phyloP scores from a whole-genome alignment of 2,329 filamentous ascomycete genomes.

The Pseudopithomyces maydicus region DNA sequence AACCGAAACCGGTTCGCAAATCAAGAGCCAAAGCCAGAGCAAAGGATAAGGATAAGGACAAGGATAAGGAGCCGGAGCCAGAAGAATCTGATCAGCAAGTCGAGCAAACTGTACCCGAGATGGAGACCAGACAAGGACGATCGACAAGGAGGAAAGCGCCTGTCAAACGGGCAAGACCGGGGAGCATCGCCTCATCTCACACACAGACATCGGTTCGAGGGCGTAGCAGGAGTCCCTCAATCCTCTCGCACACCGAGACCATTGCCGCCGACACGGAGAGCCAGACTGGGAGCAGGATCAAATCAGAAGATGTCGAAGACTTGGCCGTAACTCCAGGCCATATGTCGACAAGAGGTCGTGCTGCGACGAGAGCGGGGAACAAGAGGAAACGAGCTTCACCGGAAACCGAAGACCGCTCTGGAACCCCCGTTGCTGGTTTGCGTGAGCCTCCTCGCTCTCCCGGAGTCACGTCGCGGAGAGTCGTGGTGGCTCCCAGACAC shows the following conservation, averaged over 20 bases:
- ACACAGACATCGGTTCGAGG: conserved; percentile 51
- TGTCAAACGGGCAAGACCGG: conserved; percentile 36
- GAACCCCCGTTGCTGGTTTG: conserved; percentile 22
- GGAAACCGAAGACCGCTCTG: conserved; percentile 37
- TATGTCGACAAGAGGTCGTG: conserved; percentile 38
- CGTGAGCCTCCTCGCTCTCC: too few relatives aligned
- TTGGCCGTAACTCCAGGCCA: conserved; percentile 32
- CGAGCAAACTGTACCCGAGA: conserved; percentile 30
- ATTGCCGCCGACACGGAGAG: conserved; percentile 48
- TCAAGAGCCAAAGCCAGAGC: conserved; percentile 29
- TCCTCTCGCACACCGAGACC: conserved; percentile 52
- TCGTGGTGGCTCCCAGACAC: conserved; percentile 53
- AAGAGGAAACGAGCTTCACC: conserved; percentile 51
- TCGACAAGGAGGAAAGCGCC: conserved; percentile 36
- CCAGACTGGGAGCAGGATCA: conserved; percentile 47
- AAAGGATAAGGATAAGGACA: conserved; percentile 31
- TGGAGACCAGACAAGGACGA: conserved; percentile 35
- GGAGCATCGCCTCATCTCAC: conserved; percentile 54
- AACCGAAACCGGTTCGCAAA: conserved; percentile 31
- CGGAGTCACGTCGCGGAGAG: conserved; percentile 17
- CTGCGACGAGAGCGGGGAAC: conserved; percentile 28
- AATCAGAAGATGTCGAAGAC: conserved; percentile 51
- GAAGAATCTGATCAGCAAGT: conserved; percentile 11
- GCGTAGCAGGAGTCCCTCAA: conserved; percentile 55
- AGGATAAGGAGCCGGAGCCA: conserved; percentile 23